Evolutionary conservation across 805 yeast species (phyloP).

Genomic region (Candida caryicola): DNA sequence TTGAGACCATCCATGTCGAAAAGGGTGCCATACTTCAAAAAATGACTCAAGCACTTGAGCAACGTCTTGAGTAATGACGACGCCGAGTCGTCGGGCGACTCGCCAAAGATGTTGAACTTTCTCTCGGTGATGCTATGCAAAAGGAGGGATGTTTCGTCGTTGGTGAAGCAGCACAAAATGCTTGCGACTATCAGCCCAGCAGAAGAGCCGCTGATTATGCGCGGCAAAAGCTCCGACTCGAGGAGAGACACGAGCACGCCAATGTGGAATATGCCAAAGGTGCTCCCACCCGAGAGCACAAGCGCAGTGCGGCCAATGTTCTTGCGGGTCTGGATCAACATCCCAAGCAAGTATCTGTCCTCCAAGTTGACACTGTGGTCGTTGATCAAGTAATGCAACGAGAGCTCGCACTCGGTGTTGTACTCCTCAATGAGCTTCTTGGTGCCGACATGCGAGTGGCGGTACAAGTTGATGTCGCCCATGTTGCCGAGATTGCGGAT

Average conservation of each 20-base stretch:
- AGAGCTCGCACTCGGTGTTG: slow-evolving; percentile 65
- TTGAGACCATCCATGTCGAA: slow-evolving; percentile 73
- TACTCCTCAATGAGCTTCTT: slow-evolving; percentile 81
- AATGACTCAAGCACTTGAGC: slow-evolving; percentile 40
- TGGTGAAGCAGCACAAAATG: slow-evolving; percentile 75
- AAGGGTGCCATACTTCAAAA: slow-evolving; percentile 85
- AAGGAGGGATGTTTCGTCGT: slow-evolving; percentile 61
- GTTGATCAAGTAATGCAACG: slow-evolving; percentile 39
- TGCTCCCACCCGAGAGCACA: slow-evolving; percentile 94
- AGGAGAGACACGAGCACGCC: slow-evolving; percentile 83
- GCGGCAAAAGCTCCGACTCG: slow-evolving; percentile 74
- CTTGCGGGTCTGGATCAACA: slow-evolving; percentile 82
- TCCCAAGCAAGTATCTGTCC: slow-evolving; percentile 67
- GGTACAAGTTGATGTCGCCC: slow-evolving; percentile 74
- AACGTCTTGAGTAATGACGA: slow-evolving; percentile 43
- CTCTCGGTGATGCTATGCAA: slow-evolving; percentile 60
- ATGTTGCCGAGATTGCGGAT: slow-evolving; percentile 81
- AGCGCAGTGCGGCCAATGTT: slow-evolving; percentile 93
- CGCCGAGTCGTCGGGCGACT: slow-evolving; percentile 24
- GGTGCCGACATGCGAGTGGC: slow-evolving; percentile 82
- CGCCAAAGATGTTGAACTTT: slow-evolving; percentile 53
- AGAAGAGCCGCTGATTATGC: slow-evolving; percentile 88
- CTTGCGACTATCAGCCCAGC: slow-evolving; percentile 96
- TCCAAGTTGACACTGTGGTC: slow-evolving; percentile 48
- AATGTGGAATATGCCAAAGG: slow-evolving; percentile 87